Conservation (phyloP, 2,329 filamentous ascomycete species). For the Zasmidium cellare region DNA sequence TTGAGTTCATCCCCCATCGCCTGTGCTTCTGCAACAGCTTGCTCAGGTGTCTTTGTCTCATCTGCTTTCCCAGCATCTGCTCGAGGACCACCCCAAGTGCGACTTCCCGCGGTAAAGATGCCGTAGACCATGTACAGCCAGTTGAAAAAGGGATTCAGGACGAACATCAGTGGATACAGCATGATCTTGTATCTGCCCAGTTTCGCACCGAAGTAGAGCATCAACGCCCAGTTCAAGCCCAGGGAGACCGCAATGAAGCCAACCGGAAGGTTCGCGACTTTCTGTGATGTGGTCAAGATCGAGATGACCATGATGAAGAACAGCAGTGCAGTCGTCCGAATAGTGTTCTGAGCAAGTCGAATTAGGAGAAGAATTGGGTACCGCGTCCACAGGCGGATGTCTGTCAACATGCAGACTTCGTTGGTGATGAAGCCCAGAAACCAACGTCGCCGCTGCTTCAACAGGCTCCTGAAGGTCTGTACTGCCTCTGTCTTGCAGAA, state of each 20-base stretch:
- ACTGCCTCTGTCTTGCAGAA: conserved; percentile 99
- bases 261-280: conserved; percentile 75
- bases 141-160: conserved; percentile 95
- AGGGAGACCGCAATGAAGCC: conserved; percentile 92
- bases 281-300: conserved; percentile 79
- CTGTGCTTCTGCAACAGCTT: conserved; percentile 81
- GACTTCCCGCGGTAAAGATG: conserved; percentile 89
- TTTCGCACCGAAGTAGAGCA: conserved; percentile 92
- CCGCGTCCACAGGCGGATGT: conserved; percentile 84
- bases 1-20: conserved; percentile 84
- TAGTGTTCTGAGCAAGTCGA: conserved; percentile 93
- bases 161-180: conserved; percentile 93
- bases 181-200: conserved; percentile 89
- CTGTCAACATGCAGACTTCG: conserved; percentile 96
- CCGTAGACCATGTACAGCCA: conserved; percentile 98
- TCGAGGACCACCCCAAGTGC: conserved; percentile 92
- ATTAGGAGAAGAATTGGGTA: conserved; percentile 86
- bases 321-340: conserved; percentile 86
- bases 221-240: conserved; percentile 89
- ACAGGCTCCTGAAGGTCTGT: conserved; percentile 77
- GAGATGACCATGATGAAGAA: conserved; percentile 94
- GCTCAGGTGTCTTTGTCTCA: conserved; percentile 69
- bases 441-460: conserved; percentile 95
- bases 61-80: conserved; percentile 85
- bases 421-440: conserved; percentile 98